phyloP scores from a whole-genome alignment of 2,329 filamentous ascomycete genomes.

The Penicillium decumbens region DNA sequence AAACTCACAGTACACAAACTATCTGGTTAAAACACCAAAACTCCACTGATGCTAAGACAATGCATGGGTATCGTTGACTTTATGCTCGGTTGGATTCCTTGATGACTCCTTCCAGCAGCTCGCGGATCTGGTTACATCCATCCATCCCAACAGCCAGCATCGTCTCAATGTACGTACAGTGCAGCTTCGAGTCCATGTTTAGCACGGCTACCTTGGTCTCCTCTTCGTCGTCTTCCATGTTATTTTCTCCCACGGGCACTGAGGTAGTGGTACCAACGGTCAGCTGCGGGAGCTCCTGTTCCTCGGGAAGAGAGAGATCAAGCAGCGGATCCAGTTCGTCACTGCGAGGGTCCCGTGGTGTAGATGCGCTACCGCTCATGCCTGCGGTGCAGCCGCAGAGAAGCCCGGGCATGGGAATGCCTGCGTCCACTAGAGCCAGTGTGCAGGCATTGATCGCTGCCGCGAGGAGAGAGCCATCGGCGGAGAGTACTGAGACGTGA shows the following conservation, averaged over 20 bases:
- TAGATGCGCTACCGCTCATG: slow-evolving; percentile 49
- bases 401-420: slow-evolving; percentile 92
- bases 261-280: slow-evolving; percentile 67
- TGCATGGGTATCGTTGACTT: slow-evolving; percentile 14
- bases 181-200: slow-evolving; percentile 83
- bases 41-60: not conserved
- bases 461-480: slow-evolving; percentile 85
- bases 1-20: not conserved
- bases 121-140: slow-evolving; percentile 79
- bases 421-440: slow-evolving; percentile 87
- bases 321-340: slow-evolving; percentile 44
- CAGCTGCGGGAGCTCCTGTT: slow-evolving; percentile 77
- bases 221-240: slow-evolving; percentile 44
- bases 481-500: slow-evolving; percentile 77
- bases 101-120: slow-evolving; percentile 75
- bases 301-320: slow-evolving; percentile 44
- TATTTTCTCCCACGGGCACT: slow-evolving; percentile 51
- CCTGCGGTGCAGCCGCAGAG: slow-evolving; percentile 84
- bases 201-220: slow-evolving; percentile 65
- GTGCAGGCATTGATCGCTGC: slow-evolving; percentile 88
- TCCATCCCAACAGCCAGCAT: slow-evolving; percentile 92
- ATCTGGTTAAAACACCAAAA: not conserved
- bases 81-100: slow-evolving; percentile 45
- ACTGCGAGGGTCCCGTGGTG: slow-evolving; percentile 36
- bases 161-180: slow-evolving; percentile 71